Base-by-base conservation (phyloP, 306 rosid species). In the Vachellia pachyceras region DNA sequence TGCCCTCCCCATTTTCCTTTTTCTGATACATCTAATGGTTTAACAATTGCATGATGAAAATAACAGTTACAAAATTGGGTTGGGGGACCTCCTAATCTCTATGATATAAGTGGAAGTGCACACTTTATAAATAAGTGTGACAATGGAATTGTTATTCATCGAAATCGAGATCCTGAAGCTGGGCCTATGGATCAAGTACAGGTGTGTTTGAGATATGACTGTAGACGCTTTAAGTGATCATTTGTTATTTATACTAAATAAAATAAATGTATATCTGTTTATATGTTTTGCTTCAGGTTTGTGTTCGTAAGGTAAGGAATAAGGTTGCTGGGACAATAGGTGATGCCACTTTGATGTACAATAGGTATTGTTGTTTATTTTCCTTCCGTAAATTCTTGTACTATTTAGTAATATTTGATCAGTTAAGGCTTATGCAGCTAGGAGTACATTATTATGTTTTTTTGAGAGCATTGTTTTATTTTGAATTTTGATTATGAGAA, bases 61-160 rank as follows among this genome's bases (percentile, higher is more conserved):
- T 83, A 11, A 77, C 90, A 93, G 99, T 85, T 93, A 76, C 97
- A 95, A 29, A 78, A 93, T 39, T 90, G 97, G 98, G 73, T 33
- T 54, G 99, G 99, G 69, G 58, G 68, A 60, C 91, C 99, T 65
- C 99, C 99, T 12, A 93, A 91, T 89, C 88, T 95, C 71, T 95
- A 93, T 85, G 99, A 95, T 86, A 93, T 93, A 84, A 91, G 99
- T 63, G 98, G 99, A 87, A 95, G 98, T 84, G 94, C 96, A 39
- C 94, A 93, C 87, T 95, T 95, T 75, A 90, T 93, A 87, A 93
- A 93, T 79, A 95, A 95, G 83, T 91, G 99, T 75, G 99, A 95
- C 85, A 95, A 95, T 44, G 99, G 99, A 79, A 86, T 93, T 77
- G 96, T 95, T 73, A 86, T 95, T 73, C 99, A 93, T 79, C 96